phyloP scores from a whole-genome alignment of 2,329 filamentous ascomycete genomes.

The Aplosporella prunicola region DNA sequence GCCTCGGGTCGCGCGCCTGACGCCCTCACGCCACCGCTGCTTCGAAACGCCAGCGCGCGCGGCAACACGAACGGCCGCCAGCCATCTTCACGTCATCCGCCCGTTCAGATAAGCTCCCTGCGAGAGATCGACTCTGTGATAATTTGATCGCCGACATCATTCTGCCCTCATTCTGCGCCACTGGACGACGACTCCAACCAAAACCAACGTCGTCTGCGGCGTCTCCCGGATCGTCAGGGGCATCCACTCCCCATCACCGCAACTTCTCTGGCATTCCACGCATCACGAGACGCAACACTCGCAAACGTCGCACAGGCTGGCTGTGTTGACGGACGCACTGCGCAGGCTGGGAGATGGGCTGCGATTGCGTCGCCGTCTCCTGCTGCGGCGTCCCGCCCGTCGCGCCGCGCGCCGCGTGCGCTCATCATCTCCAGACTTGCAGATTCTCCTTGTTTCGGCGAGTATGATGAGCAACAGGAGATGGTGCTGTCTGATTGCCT shows the following conservation, averaged over 20 bases:
- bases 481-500: no score
- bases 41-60: slow-evolving; percentile 6
- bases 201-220: slow-evolving; percentile 3
- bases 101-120: slow-evolving; percentile 9
- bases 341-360: slow-evolving; percentile 1
- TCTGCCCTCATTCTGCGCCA: slow-evolving; percentile 6
- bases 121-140: slow-evolving; percentile 6
- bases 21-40: slow-evolving; percentile 7
- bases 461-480: no score
- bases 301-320: slow-evolving; percentile 1
- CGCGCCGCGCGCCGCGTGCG: no score
- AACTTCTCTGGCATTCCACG: neutral
- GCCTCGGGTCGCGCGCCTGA: no score
- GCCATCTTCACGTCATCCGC: slow-evolving; percentile 6
- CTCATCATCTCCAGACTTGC: no score
- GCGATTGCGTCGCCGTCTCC: neutral
- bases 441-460: no score
- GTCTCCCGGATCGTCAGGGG: slow-evolving; percentile 9
- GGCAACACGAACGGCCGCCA: neutral
- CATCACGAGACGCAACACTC: neutral
- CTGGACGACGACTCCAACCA: slow-evolving; percentile 3
- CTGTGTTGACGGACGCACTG: neutral
- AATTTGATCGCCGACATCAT: slow-evolving; percentile 4
- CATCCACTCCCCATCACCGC: slow-evolving; percentile 2
- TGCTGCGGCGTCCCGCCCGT: no score